These are phyloP conservation scores for Sclerotinia glacialis DNA, from an alignment of 2,329 filamentous ascomycete species.

Conservation along the genomic window DNA sequence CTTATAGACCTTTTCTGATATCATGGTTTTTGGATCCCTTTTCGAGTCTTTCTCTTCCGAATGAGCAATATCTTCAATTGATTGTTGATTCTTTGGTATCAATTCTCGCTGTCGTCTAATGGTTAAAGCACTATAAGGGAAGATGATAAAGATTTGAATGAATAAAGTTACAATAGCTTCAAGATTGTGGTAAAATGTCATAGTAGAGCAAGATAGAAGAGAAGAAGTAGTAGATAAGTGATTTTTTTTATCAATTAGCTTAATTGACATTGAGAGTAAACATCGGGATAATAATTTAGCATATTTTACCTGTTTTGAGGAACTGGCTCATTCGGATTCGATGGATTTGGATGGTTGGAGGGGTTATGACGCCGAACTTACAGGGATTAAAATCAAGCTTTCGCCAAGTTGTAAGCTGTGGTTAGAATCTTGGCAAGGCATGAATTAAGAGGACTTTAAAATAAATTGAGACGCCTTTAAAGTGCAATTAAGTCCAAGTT, in stretches of 20 bases:
- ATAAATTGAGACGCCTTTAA: neutral
- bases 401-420: constrained; percentile 31
- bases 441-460: neutral
- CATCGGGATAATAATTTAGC: neutral
- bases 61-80: constrained; percentile 1
- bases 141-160: constrained; percentile 38
- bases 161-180: constrained; percentile 29
- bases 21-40: constrained; percentile 32
- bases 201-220: constrained; percentile 17
- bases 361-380: constrained; percentile 20
- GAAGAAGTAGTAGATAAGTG: neutral
- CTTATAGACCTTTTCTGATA: constrained; percentile 48
- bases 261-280: neutral
- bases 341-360: neutral
- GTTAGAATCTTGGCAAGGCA: constrained; percentile 1
- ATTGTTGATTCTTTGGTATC: neutral
- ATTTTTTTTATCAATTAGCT: neutral
- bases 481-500: no score
- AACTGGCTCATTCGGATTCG: neutral
- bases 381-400: constrained; percentile 28
- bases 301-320: constrained; percentile 8
- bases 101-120: constrained; percentile 32
- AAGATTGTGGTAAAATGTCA: constrained; percentile 24
- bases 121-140: constrained; percentile 38
- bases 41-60: neutral